phyloP scores from a whole-genome alignment of 1,284 basidiomycete genomes.

The Puccinia coronata region DNA sequence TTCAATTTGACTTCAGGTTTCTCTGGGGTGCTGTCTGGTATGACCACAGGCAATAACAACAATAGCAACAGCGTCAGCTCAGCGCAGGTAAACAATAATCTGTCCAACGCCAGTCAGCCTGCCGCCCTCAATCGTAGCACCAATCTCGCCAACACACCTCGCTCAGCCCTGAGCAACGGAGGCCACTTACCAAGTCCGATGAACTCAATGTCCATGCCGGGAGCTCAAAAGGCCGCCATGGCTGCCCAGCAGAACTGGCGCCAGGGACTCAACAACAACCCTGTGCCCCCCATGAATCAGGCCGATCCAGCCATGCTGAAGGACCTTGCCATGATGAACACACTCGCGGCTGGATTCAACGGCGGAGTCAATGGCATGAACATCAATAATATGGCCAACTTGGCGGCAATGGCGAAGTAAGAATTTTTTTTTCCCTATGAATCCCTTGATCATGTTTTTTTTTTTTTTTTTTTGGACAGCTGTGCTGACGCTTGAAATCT shows the following conservation, averaged over 20 bases:
- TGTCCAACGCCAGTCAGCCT: background rate
- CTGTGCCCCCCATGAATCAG: conserved; percentile 1
- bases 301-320: conserved; percentile 26
- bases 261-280: conserved; percentile 51
- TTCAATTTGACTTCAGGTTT: background rate
- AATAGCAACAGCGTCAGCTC: background rate
- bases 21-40: conserved; percentile 42
- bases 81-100: background rate
- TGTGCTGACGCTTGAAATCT: background rate
- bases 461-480: too few relatives aligned
- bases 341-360: conserved; percentile 41
- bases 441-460: too few relatives aligned
- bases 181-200: conserved; percentile 45
- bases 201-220: conserved; percentile 50
- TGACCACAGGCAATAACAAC: conserved; percentile 15
- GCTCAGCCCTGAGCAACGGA: background rate
- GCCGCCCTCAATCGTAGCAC: conserved; percentile 7
- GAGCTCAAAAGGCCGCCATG: conserved; percentile 54
- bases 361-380: conserved; percentile 32
- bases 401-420: conserved; percentile 47
- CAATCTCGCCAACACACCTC: conserved; percentile 1
- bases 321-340: conserved; percentile 41
- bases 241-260: conserved; percentile 57
- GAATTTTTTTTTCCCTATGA: too few relatives aligned
- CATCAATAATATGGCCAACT: conserved; percentile 24